A percentile compares a stretch with the other conserved stretches of the same genome.
Conservation (phyloP, 768 basidiomycete genomes). For the Mycena albidolilacea region DNA sequence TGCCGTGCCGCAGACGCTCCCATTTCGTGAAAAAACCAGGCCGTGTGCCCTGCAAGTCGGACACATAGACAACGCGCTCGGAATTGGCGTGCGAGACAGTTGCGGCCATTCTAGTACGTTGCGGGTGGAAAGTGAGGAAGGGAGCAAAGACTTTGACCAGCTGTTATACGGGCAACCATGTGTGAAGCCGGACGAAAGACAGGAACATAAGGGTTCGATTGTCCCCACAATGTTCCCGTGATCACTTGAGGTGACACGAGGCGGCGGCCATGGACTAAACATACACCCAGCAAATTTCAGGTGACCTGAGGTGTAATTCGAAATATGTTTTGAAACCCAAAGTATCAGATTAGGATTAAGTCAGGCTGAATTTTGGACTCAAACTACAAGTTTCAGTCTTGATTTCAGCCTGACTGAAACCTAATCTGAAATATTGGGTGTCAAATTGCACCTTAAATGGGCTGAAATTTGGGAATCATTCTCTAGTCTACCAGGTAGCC, state of each 20-base stretch:
- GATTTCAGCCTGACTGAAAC: not conserved
- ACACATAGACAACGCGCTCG: slow-evolving; percentile 23
- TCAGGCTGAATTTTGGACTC: not conserved
- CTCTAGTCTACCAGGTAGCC: not conserved
- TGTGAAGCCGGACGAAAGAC: not conserved
- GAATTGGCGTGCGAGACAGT: slow-evolving; percentile 20
- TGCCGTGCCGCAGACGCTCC: slow-evolving; percentile 36
- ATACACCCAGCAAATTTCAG: not conserved
- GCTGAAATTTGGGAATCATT: not conserved
- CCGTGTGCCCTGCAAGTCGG: slow-evolving; percentile 10
- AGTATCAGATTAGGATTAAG: not conserved
- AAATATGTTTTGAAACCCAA: not conserved
- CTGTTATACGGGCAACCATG: not conserved
- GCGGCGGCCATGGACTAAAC: slow-evolving; percentile 1
- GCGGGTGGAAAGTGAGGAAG: not conserved
- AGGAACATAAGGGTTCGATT: not conserved
- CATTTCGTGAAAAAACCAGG: slow-evolving; percentile 8
- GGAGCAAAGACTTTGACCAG: not conserved
- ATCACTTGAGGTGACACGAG: not conserved
- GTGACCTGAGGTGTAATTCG: not conserved
- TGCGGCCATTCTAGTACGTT: slow-evolving; percentile 14
- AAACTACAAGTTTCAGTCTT: not conserved
- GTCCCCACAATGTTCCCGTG: not conserved
- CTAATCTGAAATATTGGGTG: not conserved
- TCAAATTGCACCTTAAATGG: not conserved